These are phyloP conservation scores for Stagonosporopsis cucurbitacearum DNA, from an alignment of 2,329 filamentous ascomycete genomes.

Conservation along the genomic window DNA sequence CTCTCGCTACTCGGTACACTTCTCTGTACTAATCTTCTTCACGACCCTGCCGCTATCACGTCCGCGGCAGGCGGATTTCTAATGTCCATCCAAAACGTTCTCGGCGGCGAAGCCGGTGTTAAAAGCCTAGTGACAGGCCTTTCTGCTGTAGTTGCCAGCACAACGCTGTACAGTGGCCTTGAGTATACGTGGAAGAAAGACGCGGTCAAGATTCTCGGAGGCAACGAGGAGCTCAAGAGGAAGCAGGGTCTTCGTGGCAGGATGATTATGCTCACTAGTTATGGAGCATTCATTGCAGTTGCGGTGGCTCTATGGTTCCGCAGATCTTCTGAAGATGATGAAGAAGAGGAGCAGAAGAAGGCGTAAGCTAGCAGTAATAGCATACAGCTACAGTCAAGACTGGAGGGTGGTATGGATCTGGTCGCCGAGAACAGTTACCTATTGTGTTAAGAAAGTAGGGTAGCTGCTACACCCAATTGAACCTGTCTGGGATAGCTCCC, in stretches of 20 bases:
- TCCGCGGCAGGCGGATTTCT: slow-evolving; percentile 45
- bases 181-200: slow-evolving; percentile 93
- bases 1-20: slow-evolving; percentile 84
- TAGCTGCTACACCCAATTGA: not conserved
- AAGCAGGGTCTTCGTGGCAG: slow-evolving; percentile 57
- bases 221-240: slow-evolving; percentile 55
- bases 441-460: not conserved
- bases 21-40: slow-evolving; percentile 77
- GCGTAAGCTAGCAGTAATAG: not conserved
- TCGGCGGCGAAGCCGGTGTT: slow-evolving; percentile 46
- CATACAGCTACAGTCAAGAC: not conserved
- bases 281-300: slow-evolving; percentile 52
- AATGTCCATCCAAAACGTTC: slow-evolving; percentile 29
- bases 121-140: slow-evolving; percentile 45
- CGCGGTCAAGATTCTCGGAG: slow-evolving; percentile 81
- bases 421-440: too few species aligned
- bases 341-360: slow-evolving; percentile 13
- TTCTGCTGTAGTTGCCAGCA: slow-evolving; percentile 84
- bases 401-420: too few species aligned
- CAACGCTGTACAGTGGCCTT: slow-evolving; percentile 90
- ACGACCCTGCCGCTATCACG: slow-evolving; percentile 62
- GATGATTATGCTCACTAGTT: slow-evolving; percentile 56
- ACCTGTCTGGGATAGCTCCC: not conserved
- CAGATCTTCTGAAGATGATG: slow-evolving; percentile 11
- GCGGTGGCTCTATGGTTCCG: slow-evolving; percentile 46